Base-by-base conservation (phyloP, 192 early-diverging fungal species). In the Backusella tarrabulga region DNA sequence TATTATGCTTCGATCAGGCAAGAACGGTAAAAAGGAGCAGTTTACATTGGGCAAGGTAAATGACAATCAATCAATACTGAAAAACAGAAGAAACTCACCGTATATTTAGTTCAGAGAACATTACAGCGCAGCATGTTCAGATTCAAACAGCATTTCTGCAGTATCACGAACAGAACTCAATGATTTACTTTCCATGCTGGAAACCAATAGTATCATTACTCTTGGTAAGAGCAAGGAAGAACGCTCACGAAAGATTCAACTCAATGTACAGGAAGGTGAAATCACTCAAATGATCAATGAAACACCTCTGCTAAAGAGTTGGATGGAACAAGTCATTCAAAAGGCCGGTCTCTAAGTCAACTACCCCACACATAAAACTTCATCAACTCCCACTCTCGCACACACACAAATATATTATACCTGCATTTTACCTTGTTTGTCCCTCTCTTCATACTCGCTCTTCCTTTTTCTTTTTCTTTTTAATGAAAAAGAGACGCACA, bases 101-200 rank as follows among this genome's bases (percentile, higher is more conserved):
- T 34, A 29, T 29, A 35, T 54, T 34, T 54, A 88, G 83, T 76
- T 91, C n/a, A 81, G 89, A 70, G 89, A 91, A 11, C 86, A 91
- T 73, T 97, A 95, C 70, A 78, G 82, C 5, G 32, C 68, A 2
- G 78, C 90, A 5, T 92, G 93, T 71, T 67, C 75, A 15, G 81
- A 80, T 11, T 85, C 85, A 9, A 79, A 83, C 40, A 85, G 34
- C 34, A 76, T 93, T 29, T 87, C 90, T 23, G 86, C 92, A 0
- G 92, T 95, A n/a, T 89, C 90, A 23, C 84, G 87, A 63, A 87
- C 92, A 23, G 95, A 97, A 79, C 89, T 94, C 52, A 83, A 88
- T 63, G 94, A 95, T 63, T 76, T 97, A 54, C 76, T 97, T 12
- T 80, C 87, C 29, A 89, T 90, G 84, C 82, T 95, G 69, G 94